Conservation (phyloP, 2,329 filamentous ascomycete species). For the Alternaria longipes region DNA sequence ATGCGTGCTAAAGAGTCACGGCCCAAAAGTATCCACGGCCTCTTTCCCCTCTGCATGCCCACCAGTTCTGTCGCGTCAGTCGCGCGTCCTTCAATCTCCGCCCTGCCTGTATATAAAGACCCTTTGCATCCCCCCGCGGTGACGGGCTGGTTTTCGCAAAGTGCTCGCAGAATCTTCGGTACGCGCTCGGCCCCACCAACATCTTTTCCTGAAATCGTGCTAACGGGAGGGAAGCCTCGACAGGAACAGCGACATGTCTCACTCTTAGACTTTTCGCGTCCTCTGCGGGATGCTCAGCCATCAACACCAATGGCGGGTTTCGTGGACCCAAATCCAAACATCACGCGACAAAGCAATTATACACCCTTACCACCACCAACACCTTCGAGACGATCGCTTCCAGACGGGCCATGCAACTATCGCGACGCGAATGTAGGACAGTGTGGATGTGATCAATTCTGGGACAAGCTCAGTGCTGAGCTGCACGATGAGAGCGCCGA, state of each 20-base stretch:
- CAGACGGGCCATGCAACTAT: constrained; percentile 63
- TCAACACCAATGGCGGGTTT: constrained; percentile 50
- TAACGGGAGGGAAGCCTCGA: constrained; percentile 35
- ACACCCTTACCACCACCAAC: constrained; percentile 31
- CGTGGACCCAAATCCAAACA: constrained; percentile 34
- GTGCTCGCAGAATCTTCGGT: constrained; percentile 39
- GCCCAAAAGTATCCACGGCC: constrained; percentile 31
- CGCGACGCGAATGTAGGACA: constrained; percentile 57
- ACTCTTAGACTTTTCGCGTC: constrained; percentile 38
- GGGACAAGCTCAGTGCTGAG: constrained; percentile 51
- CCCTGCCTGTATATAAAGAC: constrained; percentile 29
- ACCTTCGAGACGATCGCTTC: constrained; percentile 50
- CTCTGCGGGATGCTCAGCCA: constrained; percentile 44
- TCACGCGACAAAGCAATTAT: constrained; percentile 27
- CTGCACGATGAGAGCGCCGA: constrained; percentile 41
- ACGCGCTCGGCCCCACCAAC: constrained; percentile 39
- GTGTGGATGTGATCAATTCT: constrained; percentile 66
- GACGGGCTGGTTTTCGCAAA: constrained; percentile 24
- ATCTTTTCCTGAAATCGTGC: constrained; percentile 24
- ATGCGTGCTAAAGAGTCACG: constrained; percentile 41
- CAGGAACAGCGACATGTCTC: constrained; percentile 40
- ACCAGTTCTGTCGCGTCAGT: constrained; percentile 21
- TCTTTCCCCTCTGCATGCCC: constrained; percentile 33
- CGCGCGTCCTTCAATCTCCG: constrained; percentile 23
- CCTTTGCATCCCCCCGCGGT: constrained; percentile 21